Conservation (phyloP, 2,329 filamentous ascomycete species). For the Aspergillus amoenus region DNA sequence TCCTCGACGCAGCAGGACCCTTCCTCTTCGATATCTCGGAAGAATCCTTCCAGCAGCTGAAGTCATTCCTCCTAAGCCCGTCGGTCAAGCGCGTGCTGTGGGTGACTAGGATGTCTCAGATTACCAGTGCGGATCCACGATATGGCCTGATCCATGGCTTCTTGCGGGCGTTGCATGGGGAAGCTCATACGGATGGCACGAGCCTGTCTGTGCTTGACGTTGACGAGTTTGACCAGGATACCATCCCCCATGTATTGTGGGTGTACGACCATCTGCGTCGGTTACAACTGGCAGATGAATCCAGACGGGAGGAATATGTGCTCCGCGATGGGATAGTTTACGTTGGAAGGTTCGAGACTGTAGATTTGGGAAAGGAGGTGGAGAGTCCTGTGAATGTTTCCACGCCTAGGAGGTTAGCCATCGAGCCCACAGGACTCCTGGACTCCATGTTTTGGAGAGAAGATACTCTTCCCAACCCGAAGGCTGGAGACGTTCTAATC, state of each 20-base stretch:
- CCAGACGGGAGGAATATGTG: not conserved
- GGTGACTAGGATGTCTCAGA: conserved; percentile 5
- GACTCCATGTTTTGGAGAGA: conserved; percentile 12
- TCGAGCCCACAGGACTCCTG: conserved; percentile 3
- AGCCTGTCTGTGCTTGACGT: conserved; percentile 27
- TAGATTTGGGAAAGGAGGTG: not conserved
- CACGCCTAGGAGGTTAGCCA: not conserved
- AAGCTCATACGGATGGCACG: not conserved
- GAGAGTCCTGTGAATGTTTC: not conserved
- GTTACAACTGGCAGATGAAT: not conserved
- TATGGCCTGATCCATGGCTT: conserved; percentile 20
- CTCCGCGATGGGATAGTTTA: not conserved
- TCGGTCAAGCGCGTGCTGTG: not conserved
- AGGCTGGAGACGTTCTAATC: conserved; percentile 20
- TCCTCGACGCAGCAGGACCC: conserved; percentile 5
- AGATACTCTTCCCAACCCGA: not conserved
- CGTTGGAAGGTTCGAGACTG: not conserved
- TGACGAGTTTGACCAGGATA: conserved; percentile 3
- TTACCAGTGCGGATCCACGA: conserved; percentile 11
- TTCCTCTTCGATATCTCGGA: not conserved
- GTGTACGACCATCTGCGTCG: not conserved
- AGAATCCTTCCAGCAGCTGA: not conserved
- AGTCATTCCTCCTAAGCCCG: not conserved
- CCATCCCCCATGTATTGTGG: rapidly evolving
- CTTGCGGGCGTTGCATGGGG: not conserved